Evolutionary conservation across 2,329 filamentous ascomycete species (phyloP).

Genomic region (Colletotrichum sp.): DNA sequence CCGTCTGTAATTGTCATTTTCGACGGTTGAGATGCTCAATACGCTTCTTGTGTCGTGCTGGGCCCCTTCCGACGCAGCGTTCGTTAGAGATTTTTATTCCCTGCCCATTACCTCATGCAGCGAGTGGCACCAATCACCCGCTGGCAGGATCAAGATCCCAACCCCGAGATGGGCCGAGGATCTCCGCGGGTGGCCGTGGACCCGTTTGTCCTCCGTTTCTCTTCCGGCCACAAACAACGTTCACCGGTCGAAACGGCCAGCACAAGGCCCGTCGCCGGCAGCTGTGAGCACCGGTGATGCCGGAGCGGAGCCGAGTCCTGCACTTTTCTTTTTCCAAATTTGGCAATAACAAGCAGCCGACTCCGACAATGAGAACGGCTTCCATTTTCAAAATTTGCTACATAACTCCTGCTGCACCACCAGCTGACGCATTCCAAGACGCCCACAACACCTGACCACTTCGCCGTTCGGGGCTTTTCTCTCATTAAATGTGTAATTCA

Average conservation of each 20-base stretch:
- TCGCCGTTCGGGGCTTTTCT: background rate
- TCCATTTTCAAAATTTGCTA: background rate
- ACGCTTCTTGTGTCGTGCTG: background rate
- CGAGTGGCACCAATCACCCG: background rate
- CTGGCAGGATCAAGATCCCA: background rate
- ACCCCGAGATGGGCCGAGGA: slow-evolving; percentile 7
- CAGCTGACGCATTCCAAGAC: background rate
- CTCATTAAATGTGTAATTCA: background rate
- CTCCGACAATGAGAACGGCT: background rate
- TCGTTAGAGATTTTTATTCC: background rate
- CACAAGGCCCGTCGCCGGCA: background rate
- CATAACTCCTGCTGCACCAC: background rate
- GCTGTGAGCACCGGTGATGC: background rate
- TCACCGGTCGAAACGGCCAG: background rate
- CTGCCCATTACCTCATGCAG: background rate
- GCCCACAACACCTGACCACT: background rate
- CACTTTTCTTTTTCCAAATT: background rate
- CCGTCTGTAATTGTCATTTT: background rate
- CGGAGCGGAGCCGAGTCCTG: background rate
- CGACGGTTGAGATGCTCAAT: background rate
- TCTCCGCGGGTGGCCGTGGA: background rate
- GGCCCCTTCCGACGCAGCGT: background rate
- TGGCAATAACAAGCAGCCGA: background rate
- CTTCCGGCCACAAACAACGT: background rate
- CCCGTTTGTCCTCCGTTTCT: background rate